Conservation (phyloP, 192 early-diverging fungal species). For the Oehlia diaphana region DNA sequence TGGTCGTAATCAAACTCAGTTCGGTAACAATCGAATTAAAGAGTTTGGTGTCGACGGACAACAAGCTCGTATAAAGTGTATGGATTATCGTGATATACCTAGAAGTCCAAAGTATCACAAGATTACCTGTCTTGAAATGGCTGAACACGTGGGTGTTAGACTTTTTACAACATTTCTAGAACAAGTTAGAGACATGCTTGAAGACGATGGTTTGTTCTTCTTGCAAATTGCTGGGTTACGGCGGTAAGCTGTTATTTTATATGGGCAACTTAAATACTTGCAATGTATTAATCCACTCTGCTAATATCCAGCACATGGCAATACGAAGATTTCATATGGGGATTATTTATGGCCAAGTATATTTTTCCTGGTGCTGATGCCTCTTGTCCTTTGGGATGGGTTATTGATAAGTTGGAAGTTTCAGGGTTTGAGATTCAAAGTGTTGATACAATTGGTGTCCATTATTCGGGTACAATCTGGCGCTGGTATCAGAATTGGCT, state of each 20-base stretch:
- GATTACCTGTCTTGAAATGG: slow-evolving; percentile 99
- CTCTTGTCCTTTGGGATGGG: slow-evolving; percentile 95
- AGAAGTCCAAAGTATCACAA: slow-evolving; percentile 85
- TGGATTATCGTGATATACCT: slow-evolving; percentile 99
- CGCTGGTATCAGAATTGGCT: slow-evolving; percentile 99
- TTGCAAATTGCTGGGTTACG: slow-evolving; percentile 97
- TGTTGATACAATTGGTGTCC: slow-evolving; percentile 90
- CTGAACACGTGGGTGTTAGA: slow-evolving; percentile 97
- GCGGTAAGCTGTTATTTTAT: slow-evolving; percentile 11
- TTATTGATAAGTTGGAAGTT: slow-evolving; percentile 87
- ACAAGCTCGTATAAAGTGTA: slow-evolving; percentile 80
- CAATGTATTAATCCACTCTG: no score
- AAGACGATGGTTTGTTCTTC: slow-evolving; percentile 98
- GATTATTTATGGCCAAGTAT: slow-evolving; percentile 99
- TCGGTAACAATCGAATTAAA: slow-evolving; percentile 80
- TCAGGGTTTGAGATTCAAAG: slow-evolving; percentile 92
- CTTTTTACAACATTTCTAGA: slow-evolving; percentile 87
- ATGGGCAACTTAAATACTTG: neutral
- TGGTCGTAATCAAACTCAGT: slow-evolving; percentile 87
- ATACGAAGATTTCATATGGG: slow-evolving; percentile 72
- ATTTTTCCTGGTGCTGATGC: slow-evolving; percentile 99
- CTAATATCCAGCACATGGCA: slow-evolving; percentile 47
- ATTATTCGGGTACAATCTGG: slow-evolving; percentile 95
- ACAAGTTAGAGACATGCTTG: slow-evolving; percentile 91
- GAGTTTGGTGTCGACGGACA: slow-evolving; percentile 75